Evolutionary conservation across 176 grass and related monocot genomes (phyloP).

Genomic region (Rhynchospora tenuis): DNA sequence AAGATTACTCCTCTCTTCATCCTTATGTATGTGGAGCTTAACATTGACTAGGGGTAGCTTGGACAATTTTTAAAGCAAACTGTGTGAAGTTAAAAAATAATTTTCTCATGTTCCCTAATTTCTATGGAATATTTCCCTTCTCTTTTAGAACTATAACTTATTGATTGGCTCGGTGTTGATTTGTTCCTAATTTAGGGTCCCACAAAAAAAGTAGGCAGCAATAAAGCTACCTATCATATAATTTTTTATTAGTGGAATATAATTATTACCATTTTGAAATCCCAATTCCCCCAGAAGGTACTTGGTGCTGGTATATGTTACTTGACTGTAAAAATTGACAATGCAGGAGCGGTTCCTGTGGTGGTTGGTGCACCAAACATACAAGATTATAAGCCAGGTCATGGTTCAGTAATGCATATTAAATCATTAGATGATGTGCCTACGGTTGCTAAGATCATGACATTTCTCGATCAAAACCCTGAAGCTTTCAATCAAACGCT

Average conservation of each 20-base stretch:
- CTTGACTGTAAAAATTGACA: not conserved
- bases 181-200: not conserved
- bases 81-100: not conserved
- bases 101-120: not conserved
- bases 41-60: not conserved
- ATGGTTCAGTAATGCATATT: conserved; percentile 79
- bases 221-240: not conserved
- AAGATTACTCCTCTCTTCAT: not conserved
- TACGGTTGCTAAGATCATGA: conserved; percentile 74
- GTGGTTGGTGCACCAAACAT: conserved; percentile 97
- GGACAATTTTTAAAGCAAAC: not conserved
- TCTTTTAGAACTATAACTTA: not conserved
- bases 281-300: not conserved
- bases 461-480: conserved; percentile 58
- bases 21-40: not conserved
- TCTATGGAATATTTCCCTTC: not conserved
- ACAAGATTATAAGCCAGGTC: conserved; percentile 75
- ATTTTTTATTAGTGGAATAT: not conserved
- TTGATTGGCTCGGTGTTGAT: not conserved
- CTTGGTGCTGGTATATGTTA: not conserved
- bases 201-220: not conserved
- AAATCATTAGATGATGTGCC: conserved; percentile 60
- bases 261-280: not conserved
- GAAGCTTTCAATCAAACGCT: conserved; percentile 72
- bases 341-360: conserved; percentile 81